Evolutionary conservation across 1,139 yeast species (phyloP).

Genomic region (Candida gigantensis): DNA sequence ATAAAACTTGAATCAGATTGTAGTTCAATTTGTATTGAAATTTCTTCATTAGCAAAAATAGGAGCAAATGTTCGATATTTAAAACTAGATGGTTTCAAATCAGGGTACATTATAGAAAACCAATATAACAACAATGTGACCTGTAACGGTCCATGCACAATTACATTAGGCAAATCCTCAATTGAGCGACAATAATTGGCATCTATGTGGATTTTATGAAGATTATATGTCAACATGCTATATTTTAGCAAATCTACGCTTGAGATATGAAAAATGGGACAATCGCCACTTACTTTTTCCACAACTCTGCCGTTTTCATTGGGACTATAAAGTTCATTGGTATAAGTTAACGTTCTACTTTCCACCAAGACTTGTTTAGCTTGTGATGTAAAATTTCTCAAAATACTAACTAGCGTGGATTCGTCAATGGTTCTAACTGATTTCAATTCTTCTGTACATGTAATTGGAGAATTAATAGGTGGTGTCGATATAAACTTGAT

Average conservation of each 20-base stretch:
- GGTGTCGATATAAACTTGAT: slow-evolving; percentile 39
- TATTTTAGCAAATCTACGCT: slow-evolving; percentile 39
- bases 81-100: slow-evolving; percentile 26
- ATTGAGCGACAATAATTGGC: slow-evolving; percentile 44
- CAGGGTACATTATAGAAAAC: slow-evolving; percentile 28
- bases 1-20: slow-evolving; percentile 1
- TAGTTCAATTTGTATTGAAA: slow-evolving; percentile 9
- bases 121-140: slow-evolving; percentile 60
- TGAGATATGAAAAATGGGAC: slow-evolving; percentile 8
- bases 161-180: slow-evolving; percentile 62
- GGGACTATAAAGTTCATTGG: slow-evolving; percentile 26
- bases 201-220: slow-evolving; percentile 83
- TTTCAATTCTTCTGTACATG: slow-evolving; percentile 48
- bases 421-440: slow-evolving; percentile 35
- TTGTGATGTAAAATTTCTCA: slow-evolving; percentile 33
- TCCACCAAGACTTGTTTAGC: slow-evolving; percentile 24
- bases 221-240: slow-evolving; percentile 74
- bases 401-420: slow-evolving; percentile 46
- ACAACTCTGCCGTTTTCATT: background rate
- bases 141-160: slow-evolving; percentile 84
- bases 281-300: background rate
- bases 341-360: slow-evolving; percentile 36
- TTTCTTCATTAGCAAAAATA: slow-evolving; percentile 14
- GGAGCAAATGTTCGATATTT: slow-evolving; percentile 55
- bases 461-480: slow-evolving; percentile 6